phyloP scores from a whole-genome alignment of 2,329 filamentous ascomycete species.

The Domatiomyces globalis region DNA sequence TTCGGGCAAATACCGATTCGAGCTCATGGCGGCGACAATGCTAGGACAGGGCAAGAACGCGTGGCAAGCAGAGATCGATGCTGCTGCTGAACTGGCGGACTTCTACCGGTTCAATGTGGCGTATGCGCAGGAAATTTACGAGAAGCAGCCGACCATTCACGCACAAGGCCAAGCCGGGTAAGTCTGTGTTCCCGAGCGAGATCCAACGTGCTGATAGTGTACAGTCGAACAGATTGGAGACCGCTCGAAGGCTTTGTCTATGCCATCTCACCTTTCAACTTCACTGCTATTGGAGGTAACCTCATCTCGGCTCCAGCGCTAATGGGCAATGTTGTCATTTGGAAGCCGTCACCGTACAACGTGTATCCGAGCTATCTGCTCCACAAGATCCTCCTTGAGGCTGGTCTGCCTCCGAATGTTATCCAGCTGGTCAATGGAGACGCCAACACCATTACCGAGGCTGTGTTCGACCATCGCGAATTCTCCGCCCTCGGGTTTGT shows the following conservation, averaged over 20 bases:
- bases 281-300: conserved; percentile 29
- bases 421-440: conserved; percentile 30
- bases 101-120: conserved; percentile 25
- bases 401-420: conserved; percentile 27
- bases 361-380: conserved; percentile 26
- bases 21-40: conserved; percentile 29
- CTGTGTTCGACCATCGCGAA: conserved; percentile 24
- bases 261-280: conserved; percentile 31
- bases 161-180: conserved; percentile 8
- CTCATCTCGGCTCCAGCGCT: conserved; percentile 25
- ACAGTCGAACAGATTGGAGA: conserved; percentile 23
- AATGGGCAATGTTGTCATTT: conserved; percentile 30
- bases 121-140: conserved; percentile 24
- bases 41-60: conserved; percentile 30
- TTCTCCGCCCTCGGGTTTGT: conserved; percentile 28
- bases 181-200: neutral
- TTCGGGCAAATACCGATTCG: conserved; percentile 19
- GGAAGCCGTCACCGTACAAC: conserved; percentile 27
- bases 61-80: conserved; percentile 29
- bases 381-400: conserved; percentile 29
- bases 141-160: conserved; percentile 25
- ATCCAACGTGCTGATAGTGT: neutral
- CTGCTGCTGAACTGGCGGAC: conserved; percentile 25
- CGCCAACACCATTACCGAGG: conserved; percentile 24
- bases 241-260: conserved; percentile 33